phyloP scores from a whole-genome alignment of 805 yeast genomes.

The Yueomyces sp. region DNA sequence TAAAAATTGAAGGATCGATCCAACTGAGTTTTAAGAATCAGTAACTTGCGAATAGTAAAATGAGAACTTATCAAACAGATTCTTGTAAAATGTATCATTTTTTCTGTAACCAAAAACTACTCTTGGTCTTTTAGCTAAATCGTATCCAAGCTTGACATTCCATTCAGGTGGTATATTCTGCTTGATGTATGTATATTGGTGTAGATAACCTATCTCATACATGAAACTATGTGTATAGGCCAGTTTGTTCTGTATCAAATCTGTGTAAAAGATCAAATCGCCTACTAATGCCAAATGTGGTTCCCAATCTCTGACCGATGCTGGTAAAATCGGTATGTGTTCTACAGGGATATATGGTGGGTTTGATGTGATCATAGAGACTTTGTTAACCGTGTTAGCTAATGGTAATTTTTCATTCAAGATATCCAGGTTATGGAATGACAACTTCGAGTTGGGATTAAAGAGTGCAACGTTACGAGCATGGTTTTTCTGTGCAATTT shows the following conservation, averaged over 20 bases:
- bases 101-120: constrained; percentile 52
- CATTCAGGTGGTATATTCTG: constrained; percentile 25
- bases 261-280: constrained; percentile 52
- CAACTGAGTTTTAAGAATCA: no score
- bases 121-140: constrained; percentile 38
- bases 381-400: no score
- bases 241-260: constrained; percentile 36
- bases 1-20: no score
- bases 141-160: constrained; percentile 35
- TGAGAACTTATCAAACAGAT: no score
- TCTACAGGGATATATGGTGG: constrained; percentile 66
- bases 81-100: neutral
- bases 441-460: no score
- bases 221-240: constrained; percentile 39
- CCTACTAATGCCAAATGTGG: constrained; percentile 76
- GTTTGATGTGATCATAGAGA: constrained; percentile 50
- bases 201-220: constrained; percentile 58
- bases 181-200: constrained; percentile 39
- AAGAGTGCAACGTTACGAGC: no score
- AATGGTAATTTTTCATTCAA: no score
- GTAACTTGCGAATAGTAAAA: no score
- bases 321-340: constrained; percentile 32
- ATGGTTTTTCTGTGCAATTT: no score
- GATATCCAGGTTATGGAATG: no score
- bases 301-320: constrained; percentile 59